Conservation (phyloP, 257 asterid genomes). For the Ilex aquifolium region DNA sequence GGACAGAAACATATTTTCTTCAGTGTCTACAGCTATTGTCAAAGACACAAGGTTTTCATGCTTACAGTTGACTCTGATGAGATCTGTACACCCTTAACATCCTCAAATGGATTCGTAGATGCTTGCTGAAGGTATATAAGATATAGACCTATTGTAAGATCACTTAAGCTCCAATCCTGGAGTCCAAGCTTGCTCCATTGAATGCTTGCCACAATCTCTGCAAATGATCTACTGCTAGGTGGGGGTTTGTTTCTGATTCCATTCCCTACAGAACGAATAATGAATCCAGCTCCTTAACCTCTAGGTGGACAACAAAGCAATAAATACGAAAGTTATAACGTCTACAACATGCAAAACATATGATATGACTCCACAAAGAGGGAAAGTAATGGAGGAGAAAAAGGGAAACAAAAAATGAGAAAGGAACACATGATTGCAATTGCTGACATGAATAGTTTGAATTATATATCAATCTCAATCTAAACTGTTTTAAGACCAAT, state of each 20-base stretch:
- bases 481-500: no score
- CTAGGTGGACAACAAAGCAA: not conserved
- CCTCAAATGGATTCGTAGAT: slow-evolving; percentile 51
- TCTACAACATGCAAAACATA: not conserved
- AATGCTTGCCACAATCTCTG: slow-evolving; percentile 74
- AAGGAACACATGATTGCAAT: no score
- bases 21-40: not conserved
- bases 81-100: slow-evolving; percentile 68
- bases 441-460: no score
- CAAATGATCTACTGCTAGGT: slow-evolving; percentile 56
- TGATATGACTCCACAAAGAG: not conserved
- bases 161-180: slow-evolving; percentile 93
- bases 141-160: slow-evolving; percentile 86
- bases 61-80: slow-evolving; percentile 67
- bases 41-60: slow-evolving; percentile 12
- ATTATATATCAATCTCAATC: no score
- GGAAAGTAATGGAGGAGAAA: not conserved
- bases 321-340: not conserved
- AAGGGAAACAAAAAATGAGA: not conserved
- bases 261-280: slow-evolving; percentile 37
- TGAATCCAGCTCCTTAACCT: not conserved
- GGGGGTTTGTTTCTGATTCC: slow-evolving; percentile 47
- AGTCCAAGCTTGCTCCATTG: slow-evolving; percentile 87
- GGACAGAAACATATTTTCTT: no score
- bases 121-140: slow-evolving; percentile 87